Base-by-base conservation (phyloP, 2,329 filamentous ascomycete species). In the Monosporascus sp. region DNA sequence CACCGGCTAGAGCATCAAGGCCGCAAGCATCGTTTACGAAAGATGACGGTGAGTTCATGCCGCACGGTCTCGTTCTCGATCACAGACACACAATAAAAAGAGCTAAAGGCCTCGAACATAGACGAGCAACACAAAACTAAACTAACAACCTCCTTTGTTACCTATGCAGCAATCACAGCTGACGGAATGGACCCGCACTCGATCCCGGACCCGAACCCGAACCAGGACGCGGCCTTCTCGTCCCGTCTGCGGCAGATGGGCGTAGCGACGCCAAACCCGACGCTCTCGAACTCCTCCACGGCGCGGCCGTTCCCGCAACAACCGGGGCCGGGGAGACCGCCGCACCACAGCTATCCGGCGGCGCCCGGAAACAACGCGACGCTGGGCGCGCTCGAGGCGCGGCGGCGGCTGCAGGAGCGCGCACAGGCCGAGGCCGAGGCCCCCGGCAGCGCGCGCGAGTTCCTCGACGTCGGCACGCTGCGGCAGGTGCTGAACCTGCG, bases 201-300 rank as follows among this genome's bases (percentile, higher is more conserved):
- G 31, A 35, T 35, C 31, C 61, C 65, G 37, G 56, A 56, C 53
- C 49, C 65, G n/a, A 60, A 66, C 41, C 59, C 58, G 5, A 52
- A 50, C 50, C 61, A 68, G 18, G 67, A 71, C 45, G 63, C 70
- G n/a, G 74, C 68, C 56, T 82, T 80, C 65, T 75, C 79, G 8
- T 68, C 68, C 48, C 78, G 80, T 17, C 72, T 83, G 5, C 72
- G 72, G 25, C 68, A 78, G 56, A 81, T 83, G 74, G 80, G 80
- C 61, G 69, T 81, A 31, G 79, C 73, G 8, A 72, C 78, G 47
- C 79, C 80, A 5, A 79, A 77, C 57, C 79, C 80, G 31, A 80
- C 76, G 5, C 76, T 72, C 47, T 82, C 79, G 6, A 70, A 75
- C 24, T 80, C 78, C 2, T 82, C 79, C 7, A 78, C 69, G 2